These are phyloP conservation scores for Syzygium jambos DNA, from an alignment of 345 rosid species.

Conservation along the genomic window DNA sequence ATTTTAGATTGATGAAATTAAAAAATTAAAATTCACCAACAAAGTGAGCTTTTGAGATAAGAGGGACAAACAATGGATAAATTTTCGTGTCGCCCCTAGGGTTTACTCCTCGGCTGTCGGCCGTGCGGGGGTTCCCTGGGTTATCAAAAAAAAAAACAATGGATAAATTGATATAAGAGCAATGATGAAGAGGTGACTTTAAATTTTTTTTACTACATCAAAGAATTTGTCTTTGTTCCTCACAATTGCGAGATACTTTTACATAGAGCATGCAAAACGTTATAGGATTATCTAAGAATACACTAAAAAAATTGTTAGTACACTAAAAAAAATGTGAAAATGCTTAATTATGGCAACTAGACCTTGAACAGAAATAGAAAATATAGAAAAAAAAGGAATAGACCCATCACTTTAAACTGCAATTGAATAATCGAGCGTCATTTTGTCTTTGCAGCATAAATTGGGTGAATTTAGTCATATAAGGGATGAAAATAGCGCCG, in stretches of 20 bases:
- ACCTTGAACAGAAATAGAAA: background rate
- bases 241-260: too few relatives aligned
- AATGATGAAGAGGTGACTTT: too few relatives aligned
- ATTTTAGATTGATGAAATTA: too few relatives aligned
- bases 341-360: background rate
- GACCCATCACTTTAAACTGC: background rate
- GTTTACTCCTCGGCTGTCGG: too few relatives aligned
- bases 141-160: too few relatives aligned
- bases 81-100: too few relatives aligned
- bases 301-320: background rate
- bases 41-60: background rate
- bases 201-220: too few relatives aligned
- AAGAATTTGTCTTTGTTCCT: too few relatives aligned
- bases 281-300: background rate
- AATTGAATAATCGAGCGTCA: background rate
- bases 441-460: background rate
- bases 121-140: too few relatives aligned
- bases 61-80: background rate
- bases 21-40: background rate
- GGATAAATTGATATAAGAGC: too few relatives aligned
- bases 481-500: background rate
- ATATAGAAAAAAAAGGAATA: background rate
- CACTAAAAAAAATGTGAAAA: background rate
- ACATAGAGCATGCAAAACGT: background rate
- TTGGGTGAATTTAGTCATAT: background rate